Evolutionary conservation across 257 asterid genomes (phyloP), one percentile per base, ranked within the genome.

Genomic region (Scutellaria barbata): DNA sequence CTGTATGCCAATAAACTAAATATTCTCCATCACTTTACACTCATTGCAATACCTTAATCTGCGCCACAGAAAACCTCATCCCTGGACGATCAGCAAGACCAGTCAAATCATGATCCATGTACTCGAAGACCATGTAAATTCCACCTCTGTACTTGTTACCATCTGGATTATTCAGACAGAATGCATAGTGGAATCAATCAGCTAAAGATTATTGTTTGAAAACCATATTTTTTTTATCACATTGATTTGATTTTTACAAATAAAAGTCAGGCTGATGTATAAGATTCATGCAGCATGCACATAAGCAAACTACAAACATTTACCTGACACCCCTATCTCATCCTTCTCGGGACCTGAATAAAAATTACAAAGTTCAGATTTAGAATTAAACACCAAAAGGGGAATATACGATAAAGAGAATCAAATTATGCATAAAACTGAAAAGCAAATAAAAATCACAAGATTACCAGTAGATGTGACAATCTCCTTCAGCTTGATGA

Each of bases 1-100:
- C 85, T 60, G 43, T 55, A 73, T 50, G 73, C 64, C 52, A 45
- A 55, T 46, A 54, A 50, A 52, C 47, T 39, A 52, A 58, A 57
- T 56, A 77, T 75, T 61, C 64, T 72, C 63, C 60, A 52, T 53
- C 60, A 40, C 72, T 66, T 41, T 20, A 70, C 22, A 53, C 47
- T 52, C 68, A 40, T 18, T 66, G 66, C 68, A 62, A 40, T 87
- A 91, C 97, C 90, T 91, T 91, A 60, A 91, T 89, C 71, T 91
- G 97, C n/a, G 96, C 78, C 73, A 87, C 92, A 2, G 97, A 84
- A 77, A 91, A 91, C 78, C 90, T 84, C 92, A 88, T 84, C 69
- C 88, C 94, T 80, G 97, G 96, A 56, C 97, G 95, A 87, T 91
- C 97, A 13, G 97, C 96, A 69, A 91, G 92, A 43, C 97, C 97